A percentile compares a stretch with the other conserved stretches of the same genome.
Conservation (phyloP, 2,329 filamentous ascomycete genomes). For the Phialemoniopsis sp. region DNA sequence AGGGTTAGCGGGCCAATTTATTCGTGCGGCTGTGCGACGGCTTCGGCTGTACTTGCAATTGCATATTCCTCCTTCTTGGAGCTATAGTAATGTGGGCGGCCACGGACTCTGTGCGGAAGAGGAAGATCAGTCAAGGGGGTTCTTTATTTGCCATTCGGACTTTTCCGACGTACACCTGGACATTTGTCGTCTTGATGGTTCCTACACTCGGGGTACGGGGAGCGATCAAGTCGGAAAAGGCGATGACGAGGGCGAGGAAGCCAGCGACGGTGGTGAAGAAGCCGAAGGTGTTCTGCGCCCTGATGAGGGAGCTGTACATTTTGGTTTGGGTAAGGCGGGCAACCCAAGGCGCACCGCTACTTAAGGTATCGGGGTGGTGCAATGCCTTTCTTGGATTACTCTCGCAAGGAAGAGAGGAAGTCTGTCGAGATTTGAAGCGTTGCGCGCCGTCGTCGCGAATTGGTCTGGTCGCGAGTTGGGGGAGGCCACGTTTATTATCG, state of each 20-base stretch:
- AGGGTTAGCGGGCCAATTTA: too few species aligned
- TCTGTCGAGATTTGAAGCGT: too few species aligned
- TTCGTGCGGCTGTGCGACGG: too few species aligned
- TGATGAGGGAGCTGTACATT: constrained; percentile 87
- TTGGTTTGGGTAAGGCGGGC: constrained; percentile 19
- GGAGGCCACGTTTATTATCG: too few species aligned
- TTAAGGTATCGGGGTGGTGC: too few species aligned
- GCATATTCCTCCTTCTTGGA: constrained; percentile 93
- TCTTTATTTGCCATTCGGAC: constrained; percentile 1
- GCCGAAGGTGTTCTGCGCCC: constrained; percentile 89
- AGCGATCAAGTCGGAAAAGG: constrained; percentile 69
- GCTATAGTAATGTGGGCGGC: constrained; percentile 93
- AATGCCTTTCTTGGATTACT: too few species aligned
- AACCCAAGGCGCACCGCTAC: neutral
- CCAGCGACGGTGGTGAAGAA: constrained; percentile 97
- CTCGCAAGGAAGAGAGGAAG: too few species aligned
- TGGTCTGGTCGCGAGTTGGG: neutral
- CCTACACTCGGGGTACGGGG: constrained; percentile 63
- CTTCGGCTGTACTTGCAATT: constrained; percentile 34
- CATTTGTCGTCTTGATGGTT: constrained; percentile 63
- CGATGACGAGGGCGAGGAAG: constrained; percentile 73
- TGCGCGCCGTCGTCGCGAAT: too few species aligned
- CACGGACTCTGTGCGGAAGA: constrained; percentile 61
- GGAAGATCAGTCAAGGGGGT: constrained; percentile 4
- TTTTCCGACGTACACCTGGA: constrained; percentile 69